Percentiles rank a stretch among this genome's conserved stretches.
phyloP scores from a whole-genome alignment of 306 rosid species.

The Lathyrus sativus region DNA sequence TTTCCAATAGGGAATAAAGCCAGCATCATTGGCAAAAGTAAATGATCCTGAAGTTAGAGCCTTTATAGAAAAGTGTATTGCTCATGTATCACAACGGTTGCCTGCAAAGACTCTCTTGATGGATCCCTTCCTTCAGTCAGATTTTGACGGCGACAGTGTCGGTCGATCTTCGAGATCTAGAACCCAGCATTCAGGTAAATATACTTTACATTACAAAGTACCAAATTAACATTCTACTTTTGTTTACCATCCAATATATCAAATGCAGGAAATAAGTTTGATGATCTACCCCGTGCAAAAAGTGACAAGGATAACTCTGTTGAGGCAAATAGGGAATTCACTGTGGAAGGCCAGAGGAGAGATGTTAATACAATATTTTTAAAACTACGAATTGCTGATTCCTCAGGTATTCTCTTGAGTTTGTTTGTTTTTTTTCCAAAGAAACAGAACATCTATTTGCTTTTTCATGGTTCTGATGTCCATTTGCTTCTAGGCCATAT shows the following conservation, averaged over 20 bases:
- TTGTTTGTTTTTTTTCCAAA: background rate
- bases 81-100: slow-evolving; percentile 74
- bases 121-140: slow-evolving; percentile 81
- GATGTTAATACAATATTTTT: slow-evolving; percentile 76
- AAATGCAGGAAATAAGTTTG: slow-evolving; percentile 50
- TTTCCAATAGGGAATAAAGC: slow-evolving; percentile 83
- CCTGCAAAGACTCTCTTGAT: slow-evolving; percentile 81
- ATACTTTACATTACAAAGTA: slow-evolving; percentile 24
- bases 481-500: slow-evolving; percentile 55
- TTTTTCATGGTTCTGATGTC: slow-evolving; percentile 33
- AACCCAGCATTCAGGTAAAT: slow-evolving; percentile 49
- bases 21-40: slow-evolving; percentile 87
- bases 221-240: slow-evolving; percentile 25
- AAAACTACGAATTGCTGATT: slow-evolving; percentile 78
- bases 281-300: slow-evolving; percentile 39
- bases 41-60: slow-evolving; percentile 63
- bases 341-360: slow-evolving; percentile 82
- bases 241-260: slow-evolving; percentile 40
- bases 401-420: slow-evolving; percentile 57
- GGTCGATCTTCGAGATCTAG: slow-evolving; percentile 47
- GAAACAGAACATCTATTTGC: slow-evolving; percentile 4
- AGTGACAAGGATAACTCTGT: slow-evolving; percentile 39
- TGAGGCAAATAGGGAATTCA: slow-evolving; percentile 67
- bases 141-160: slow-evolving; percentile 54
- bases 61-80: slow-evolving; percentile 86